Percentiles rank a stretch among this genome's conserved stretches.
Conservation (phyloP, 345 rosid species). For the Hypericum androsaemum region DNA sequence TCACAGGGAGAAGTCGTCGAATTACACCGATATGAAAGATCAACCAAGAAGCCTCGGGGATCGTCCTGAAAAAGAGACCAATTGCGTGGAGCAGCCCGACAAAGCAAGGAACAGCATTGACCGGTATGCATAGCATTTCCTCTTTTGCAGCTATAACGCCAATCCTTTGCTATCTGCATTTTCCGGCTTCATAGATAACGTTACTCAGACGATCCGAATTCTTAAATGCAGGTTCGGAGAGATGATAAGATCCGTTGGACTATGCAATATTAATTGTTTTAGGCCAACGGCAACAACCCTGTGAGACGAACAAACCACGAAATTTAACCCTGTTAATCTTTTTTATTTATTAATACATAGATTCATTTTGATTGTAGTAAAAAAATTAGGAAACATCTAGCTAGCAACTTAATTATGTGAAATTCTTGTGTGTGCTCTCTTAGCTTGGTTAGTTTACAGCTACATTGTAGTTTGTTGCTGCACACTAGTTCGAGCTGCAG, state of each 20-base stretch:
- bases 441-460: too few species aligned
- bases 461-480: too few species aligned
- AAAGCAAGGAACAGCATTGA: conserved; percentile 70
- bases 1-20: conserved; percentile 48
- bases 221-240: conserved; percentile 57
- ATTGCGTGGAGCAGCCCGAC: conserved; percentile 33
- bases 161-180: background rate
- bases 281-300: conserved; percentile 54
- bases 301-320: conserved; percentile 7
- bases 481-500: too few species aligned
- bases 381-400: too few species aligned
- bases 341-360: too few species aligned
- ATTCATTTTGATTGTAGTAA: too few species aligned
- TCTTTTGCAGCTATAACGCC: background rate
- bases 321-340: too few species aligned
- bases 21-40: conserved; percentile 40
- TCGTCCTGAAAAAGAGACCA: conserved; percentile 32
- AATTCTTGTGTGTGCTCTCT: too few species aligned
- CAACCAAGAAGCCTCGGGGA: conserved; percentile 38
- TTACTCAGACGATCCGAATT: conserved; percentile 7
- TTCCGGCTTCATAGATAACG: background rate
- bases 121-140: conserved; percentile 39
- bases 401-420: too few species aligned
- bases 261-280: conserved; percentile 89
- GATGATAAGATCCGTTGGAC: conserved; percentile 78